Conservation (phyloP, 169 alveolate species). For the Babesia bigemina region DNA sequence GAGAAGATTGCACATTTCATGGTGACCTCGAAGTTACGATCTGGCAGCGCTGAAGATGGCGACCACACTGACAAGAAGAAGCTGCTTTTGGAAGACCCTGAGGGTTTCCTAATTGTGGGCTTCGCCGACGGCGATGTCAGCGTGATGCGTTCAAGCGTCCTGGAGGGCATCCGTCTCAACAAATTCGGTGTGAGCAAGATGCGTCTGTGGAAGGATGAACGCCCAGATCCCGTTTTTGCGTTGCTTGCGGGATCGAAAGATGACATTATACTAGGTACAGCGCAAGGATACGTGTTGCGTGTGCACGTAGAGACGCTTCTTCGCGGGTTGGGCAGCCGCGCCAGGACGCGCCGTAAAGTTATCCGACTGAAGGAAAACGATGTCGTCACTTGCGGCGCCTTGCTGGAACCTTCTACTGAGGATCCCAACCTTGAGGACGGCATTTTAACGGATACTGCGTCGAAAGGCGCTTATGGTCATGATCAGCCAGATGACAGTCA, state of each 20-base stretch:
- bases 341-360: background rate
- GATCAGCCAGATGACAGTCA: background rate
- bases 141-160: conserved; percentile 3
- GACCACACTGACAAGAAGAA: background rate
- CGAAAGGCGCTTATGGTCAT: background rate
- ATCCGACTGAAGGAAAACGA: conserved; percentile 26
- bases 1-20: conserved; percentile 17
- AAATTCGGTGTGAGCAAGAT: background rate
- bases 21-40: conserved; percentile 8
- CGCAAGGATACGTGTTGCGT: conserved; percentile 23
- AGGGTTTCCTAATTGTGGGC: conserved; percentile 23
- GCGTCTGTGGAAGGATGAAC: conserved; percentile 17
- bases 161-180: background rate
- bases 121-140: conserved; percentile 31
- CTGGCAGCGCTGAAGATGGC: background rate
- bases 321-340: conserved; percentile 31
- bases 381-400: conserved; percentile 26
- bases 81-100: background rate
- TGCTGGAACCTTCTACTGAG: conserved; percentile 22
- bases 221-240: conserved; percentile 17
- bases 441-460: background rate
- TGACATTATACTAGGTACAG: conserved; percentile 20
- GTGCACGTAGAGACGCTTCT: conserved; percentile 19
- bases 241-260: background rate
- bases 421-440: background rate